These are phyloP conservation scores for Blastocystis sp. DNA, from an alignment of 352 stramenopile species.

Conservation along the genomic window DNA sequence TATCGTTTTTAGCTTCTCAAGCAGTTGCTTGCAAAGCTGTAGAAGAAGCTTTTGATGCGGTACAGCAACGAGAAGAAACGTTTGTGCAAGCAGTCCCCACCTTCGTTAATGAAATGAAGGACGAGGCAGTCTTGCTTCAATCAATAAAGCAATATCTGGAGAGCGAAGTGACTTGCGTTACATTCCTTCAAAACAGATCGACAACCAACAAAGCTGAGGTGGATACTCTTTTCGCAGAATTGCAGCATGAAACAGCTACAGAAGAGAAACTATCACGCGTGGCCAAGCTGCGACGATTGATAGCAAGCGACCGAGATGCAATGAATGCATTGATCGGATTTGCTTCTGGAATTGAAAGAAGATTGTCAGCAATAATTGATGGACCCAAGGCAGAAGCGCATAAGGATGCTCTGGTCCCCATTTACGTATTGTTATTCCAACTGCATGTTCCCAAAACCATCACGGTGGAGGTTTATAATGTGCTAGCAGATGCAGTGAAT, in stretches of 20 bases:
- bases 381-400: neutral
- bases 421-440: constrained; percentile 11
- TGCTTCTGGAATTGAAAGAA: neutral
- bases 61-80: neutral
- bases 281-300: neutral
- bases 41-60: neutral
- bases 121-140: neutral
- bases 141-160: neutral
- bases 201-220: neutral
- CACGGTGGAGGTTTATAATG: neutral
- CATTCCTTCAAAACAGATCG: neutral
- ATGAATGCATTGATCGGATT: neutral
- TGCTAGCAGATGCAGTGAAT: neutral
- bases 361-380: neutral
- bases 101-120: neutral
- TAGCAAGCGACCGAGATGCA: constrained; percentile 22
- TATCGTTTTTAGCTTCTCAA: neutral
- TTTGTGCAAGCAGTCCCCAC: neutral
- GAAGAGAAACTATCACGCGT: neutral
- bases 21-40: neutral
- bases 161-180: neutral
- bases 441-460: neutral
- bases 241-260: neutral
- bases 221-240: neutral
- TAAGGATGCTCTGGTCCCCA: neutral